These are phyloP conservation scores for Termitomyces sp. DNA, from an alignment of 768 basidiomycete genomes.

Conservation along the genomic window DNA sequence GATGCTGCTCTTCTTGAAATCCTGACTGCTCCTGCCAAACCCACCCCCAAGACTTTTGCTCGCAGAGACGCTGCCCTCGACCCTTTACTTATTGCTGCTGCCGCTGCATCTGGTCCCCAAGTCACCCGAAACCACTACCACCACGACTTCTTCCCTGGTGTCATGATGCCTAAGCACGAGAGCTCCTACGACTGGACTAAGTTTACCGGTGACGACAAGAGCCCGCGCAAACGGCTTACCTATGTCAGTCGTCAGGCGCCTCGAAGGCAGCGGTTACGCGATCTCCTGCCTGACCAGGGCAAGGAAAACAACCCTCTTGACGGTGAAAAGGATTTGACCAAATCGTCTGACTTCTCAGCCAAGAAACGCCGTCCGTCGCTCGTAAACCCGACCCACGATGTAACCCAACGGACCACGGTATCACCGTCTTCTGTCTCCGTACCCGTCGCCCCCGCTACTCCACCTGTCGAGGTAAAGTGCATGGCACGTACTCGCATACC, in stretches of 20 bases:
- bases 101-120: constrained; percentile 70
- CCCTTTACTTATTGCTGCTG: constrained; percentile 76
- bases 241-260: constrained; percentile 80
- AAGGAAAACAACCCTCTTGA: constrained; percentile 51
- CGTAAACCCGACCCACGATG: constrained; percentile 22
- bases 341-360: constrained; percentile 16
- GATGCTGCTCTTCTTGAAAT: constrained; percentile 68
- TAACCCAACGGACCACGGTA: constrained; percentile 26
- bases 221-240: constrained; percentile 46
- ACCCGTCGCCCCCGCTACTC: constrained; percentile 20
- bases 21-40: constrained; percentile 53
- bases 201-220: constrained; percentile 45
- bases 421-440: constrained; percentile 17
- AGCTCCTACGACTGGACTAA: constrained; percentile 60
- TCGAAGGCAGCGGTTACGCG: constrained; percentile 54
- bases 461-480: constrained; percentile 74
- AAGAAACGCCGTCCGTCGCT: constrained; percentile 43
- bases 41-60: constrained; percentile 41
- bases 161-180: constrained; percentile 50
- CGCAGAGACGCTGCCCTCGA: constrained; percentile 75
- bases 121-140: constrained; percentile 85
- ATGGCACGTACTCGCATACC: constrained; percentile 98
- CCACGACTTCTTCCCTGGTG: constrained; percentile 72
- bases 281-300: constrained; percentile 30
- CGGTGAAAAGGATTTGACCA: constrained; percentile 37